A percentile compares a stretch with the other conserved stretches of the same genome.
phyloP scores from a whole-genome alignment of 768 basidiomycete species.

The Amyloporia xantha region DNA sequence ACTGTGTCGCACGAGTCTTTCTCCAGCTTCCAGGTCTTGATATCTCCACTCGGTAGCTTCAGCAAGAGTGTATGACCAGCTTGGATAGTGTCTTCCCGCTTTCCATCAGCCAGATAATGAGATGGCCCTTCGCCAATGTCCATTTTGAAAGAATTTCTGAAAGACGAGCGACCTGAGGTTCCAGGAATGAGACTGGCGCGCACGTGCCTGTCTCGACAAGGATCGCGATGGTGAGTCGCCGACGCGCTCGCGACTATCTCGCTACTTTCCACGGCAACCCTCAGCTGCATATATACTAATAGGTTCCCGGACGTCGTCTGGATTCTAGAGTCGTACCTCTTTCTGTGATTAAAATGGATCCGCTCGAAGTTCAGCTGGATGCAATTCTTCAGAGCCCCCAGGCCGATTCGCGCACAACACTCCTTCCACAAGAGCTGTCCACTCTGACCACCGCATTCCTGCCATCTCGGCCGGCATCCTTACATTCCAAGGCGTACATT shows the following conservation, averaged over 20 bases:
- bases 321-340: too few relatives aligned
- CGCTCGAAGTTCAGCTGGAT: constrained; percentile 25
- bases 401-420: constrained; percentile 24
- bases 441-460: constrained; percentile 46
- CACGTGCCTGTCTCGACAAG: background rate
- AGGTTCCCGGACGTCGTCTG: too few relatives aligned
- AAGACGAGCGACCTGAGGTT: background rate
- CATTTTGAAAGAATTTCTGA: too few relatives aligned
- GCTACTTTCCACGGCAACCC: too few relatives aligned
- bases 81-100: constrained; percentile 37
- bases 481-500: constrained; percentile 65
- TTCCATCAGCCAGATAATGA: constrained; percentile 1
- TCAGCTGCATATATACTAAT: too few relatives aligned
- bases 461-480: constrained; percentile 33
- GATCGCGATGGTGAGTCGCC: constrained; percentile 6
- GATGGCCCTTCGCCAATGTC: constrained; percentile 22
- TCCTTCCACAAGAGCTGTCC: constrained; percentile 50
- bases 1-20: constrained; percentile 54
- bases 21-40: constrained; percentile 69
- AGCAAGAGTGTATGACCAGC: constrained; percentile 75
- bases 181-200: too few relatives aligned
- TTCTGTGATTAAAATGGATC: too few relatives aligned
- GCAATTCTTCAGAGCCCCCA: constrained; percentile 26
- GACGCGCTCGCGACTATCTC: background rate
- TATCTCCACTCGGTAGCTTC: constrained; percentile 70